phyloP scores from a whole-genome alignment of 495 filamentous ascomycete genomes.

The Penicillium ochrochloron region DNA sequence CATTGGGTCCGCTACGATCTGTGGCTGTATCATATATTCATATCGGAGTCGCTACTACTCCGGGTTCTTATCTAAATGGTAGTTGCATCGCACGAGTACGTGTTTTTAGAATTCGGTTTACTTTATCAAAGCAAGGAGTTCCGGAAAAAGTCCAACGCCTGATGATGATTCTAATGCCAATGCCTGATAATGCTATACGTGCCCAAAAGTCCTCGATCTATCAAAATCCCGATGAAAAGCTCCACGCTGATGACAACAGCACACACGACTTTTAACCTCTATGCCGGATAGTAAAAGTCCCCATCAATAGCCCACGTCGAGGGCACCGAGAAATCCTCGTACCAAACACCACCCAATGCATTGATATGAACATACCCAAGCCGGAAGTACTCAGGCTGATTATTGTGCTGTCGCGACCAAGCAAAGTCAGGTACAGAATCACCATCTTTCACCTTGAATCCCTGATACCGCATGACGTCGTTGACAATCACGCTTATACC shows the following conservation, averaged over 20 bases:
- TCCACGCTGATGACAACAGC: neutral
- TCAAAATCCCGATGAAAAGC: neutral
- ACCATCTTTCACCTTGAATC: slow-evolving; percentile 46
- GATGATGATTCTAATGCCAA: neutral
- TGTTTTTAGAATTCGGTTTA: neutral
- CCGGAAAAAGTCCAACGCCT: neutral
- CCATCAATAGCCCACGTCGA: slow-evolving; percentile 69
- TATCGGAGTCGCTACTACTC: neutral
- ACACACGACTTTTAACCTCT: neutral
- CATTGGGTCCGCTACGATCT: neutral
- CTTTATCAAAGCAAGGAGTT: neutral
- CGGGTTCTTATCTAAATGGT: neutral
- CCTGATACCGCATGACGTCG: slow-evolving; percentile 58
- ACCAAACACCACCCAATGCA: slow-evolving; percentile 56
- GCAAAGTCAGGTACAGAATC: slow-evolving; percentile 46
- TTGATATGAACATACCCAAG: slow-evolving; percentile 71
- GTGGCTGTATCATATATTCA: slow-evolving; percentile 3
- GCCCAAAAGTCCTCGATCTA: neutral
- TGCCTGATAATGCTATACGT: neutral
- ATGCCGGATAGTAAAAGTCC: slow-evolving; percentile 41
- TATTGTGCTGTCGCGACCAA: slow-evolving; percentile 48
- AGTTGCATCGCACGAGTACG: neutral
- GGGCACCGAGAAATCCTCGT: slow-evolving; percentile 78
- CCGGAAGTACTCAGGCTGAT: slow-evolving; percentile 72
- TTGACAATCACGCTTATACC: slow-evolving; percentile 63